Percentiles rank a stretch among this genome's conserved stretches.
phyloP scores from a whole-genome alignment of 257 asterid genomes.

The Jacaranda mimosifolia region DNA sequence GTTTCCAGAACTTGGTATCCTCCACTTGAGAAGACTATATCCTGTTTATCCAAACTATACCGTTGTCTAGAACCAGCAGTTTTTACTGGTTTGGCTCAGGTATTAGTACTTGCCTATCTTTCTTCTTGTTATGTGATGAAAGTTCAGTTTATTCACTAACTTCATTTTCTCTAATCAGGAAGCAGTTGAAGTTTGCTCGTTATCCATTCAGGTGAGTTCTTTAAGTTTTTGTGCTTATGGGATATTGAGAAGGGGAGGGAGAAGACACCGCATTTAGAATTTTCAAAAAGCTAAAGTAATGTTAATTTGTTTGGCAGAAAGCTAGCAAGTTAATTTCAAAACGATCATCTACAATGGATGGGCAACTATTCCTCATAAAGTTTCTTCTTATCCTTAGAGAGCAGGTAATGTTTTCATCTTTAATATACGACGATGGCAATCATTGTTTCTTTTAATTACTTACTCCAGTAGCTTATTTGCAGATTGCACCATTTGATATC shows the following conservation, averaged over 20 bases:
- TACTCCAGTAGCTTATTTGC: constrained; percentile 46
- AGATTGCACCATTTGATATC: constrained; percentile 98
- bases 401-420: constrained; percentile 65
- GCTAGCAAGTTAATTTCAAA: constrained; percentile 84
- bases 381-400: constrained; percentile 96
- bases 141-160: constrained; percentile 31
- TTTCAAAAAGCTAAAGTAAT: constrained; percentile 32
- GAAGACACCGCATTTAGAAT: constrained; percentile 36
- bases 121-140: constrained; percentile 12
- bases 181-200: constrained; percentile 91
- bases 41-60: constrained; percentile 91
- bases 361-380: constrained; percentile 91
- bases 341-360: constrained; percentile 88
- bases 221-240: constrained; percentile 28
- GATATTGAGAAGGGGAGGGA: constrained; percentile 11
- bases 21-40: constrained; percentile 95
- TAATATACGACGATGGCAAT: constrained; percentile 14
- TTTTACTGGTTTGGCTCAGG: constrained; percentile 99
- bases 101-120: constrained; percentile 40
- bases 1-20: constrained; percentile 88
- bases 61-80: constrained; percentile 87
- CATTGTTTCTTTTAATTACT: constrained; percentile 37
- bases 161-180: constrained; percentile 64
- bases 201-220: constrained; percentile 84
- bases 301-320: constrained; percentile 72